phyloP scores from a whole-genome alignment of 2,329 filamentous ascomycete genomes.

The Pezicula carpinea region DNA sequence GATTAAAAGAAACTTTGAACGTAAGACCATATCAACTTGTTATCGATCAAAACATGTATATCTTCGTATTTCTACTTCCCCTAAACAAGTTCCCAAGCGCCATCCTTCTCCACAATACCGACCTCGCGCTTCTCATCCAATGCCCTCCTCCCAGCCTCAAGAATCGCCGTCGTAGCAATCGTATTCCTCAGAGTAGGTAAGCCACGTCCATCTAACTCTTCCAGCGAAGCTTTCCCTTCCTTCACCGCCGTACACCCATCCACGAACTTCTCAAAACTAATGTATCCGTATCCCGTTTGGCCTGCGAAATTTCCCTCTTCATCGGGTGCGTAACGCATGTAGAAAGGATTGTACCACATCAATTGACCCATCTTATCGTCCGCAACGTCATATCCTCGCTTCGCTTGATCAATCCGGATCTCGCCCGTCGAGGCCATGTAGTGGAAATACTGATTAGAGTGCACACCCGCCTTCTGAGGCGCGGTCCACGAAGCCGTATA shows the following conservation, averaged over 20 bases:
- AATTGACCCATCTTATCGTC: conserved; percentile 68
- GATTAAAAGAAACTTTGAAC: too few relatives aligned
- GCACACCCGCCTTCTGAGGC: conserved; percentile 87
- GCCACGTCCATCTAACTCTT: conserved; percentile 73
- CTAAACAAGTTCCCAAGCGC: conserved; percentile 59
- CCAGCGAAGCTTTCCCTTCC: conserved; percentile 64
- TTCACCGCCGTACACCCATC: conserved; percentile 75
- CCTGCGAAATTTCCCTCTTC: conserved; percentile 93
- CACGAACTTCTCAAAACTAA: conserved; percentile 94
- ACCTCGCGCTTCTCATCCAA: conserved; percentile 79
- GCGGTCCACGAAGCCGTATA: conserved; percentile 96
- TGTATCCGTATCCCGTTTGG: conserved; percentile 87
- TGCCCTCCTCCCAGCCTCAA: conserved; percentile 80
- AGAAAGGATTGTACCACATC: conserved; percentile 90
- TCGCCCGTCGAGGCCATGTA: conserved; percentile 83
- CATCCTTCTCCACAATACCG: conserved; percentile 63
- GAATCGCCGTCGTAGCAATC: conserved; percentile 83
- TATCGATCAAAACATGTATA: too few relatives aligned
- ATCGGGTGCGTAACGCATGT: conserved; percentile 91
- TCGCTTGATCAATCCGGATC: conserved; percentile 86
- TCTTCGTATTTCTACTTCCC: too few relatives aligned
- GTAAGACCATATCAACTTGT: too few relatives aligned
- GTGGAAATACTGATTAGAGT: conserved; percentile 96
- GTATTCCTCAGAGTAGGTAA: conserved; percentile 86
- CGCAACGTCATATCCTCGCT: conserved; percentile 92